phyloP scores from a whole-genome alignment of 768 basidiomycete genomes.

The Suillus subaureus region DNA sequence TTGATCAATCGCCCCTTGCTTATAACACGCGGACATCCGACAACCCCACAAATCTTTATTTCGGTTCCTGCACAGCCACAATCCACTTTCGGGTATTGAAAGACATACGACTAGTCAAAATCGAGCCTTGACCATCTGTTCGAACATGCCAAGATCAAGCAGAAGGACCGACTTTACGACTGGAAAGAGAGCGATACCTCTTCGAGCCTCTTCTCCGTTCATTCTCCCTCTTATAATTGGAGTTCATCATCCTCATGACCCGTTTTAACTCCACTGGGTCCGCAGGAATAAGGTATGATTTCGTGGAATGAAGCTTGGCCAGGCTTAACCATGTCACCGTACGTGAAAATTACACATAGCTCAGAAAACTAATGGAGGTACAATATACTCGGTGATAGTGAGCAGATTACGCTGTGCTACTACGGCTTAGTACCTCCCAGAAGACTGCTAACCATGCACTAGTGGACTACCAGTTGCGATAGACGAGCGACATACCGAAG shows the following conservation, averaged over 20 bases:
- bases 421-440: background rate
- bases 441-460: background rate
- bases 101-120: background rate
- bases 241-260: too few relatives aligned
- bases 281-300: background rate
- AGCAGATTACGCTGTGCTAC: background rate
- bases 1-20: constrained; percentile 1
- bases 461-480: background rate
- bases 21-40: constrained; percentile 11
- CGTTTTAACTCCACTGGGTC: background rate
- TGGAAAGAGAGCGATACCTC: background rate
- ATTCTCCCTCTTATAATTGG: background rate
- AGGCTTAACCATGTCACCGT: background rate
- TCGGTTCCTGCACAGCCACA: constrained; percentile 6
- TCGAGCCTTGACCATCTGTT: too few relatives aligned
- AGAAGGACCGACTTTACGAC: too few relatives aligned
- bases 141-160: too few relatives aligned
- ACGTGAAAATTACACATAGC: background rate
- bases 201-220: background rate
- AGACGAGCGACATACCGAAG: background rate
- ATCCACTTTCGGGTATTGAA: background rate
- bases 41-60: background rate
- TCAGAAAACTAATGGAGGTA: background rate
- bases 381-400: background rate
- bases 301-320: background rate